Conservation (phyloP, 345 rosid genomes). For the Iberis pinnata region DNA sequence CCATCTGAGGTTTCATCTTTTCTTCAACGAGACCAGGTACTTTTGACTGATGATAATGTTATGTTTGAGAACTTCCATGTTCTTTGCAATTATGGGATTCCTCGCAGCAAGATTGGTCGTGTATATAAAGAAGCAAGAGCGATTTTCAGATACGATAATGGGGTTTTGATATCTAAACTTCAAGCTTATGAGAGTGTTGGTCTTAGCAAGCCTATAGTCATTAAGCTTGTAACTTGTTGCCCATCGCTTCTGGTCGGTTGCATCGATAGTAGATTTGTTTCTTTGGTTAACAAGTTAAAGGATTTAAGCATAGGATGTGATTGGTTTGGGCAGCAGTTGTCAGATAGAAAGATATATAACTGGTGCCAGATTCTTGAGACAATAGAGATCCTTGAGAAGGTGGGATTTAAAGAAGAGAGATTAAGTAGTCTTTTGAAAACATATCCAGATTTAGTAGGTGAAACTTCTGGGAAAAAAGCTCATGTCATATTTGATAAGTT, state of each 20-base stretch:
- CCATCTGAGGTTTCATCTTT: conserved; percentile 37
- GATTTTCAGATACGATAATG: conserved; percentile 42
- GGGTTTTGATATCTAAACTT: conserved; percentile 46
- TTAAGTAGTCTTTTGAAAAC: conserved; percentile 35
- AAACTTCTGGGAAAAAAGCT: conserved; percentile 53
- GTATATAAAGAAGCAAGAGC: conserved; percentile 50
- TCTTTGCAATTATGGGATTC: conserved; percentile 55
- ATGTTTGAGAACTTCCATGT: conserved; percentile 59
- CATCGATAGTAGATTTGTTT: conserved; percentile 37
- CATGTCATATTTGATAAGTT: conserved; percentile 47
- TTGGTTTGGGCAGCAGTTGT: conserved; percentile 44
- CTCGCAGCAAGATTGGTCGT: conserved; percentile 51
- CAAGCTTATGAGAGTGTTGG: conserved; percentile 55
- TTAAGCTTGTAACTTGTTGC: conserved; percentile 39
- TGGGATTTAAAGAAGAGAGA: conserved; percentile 45
- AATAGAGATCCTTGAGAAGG: conserved; percentile 46
- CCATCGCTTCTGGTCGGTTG: conserved; percentile 55
- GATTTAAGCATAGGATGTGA: conserved; percentile 37
- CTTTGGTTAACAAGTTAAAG: conserved; percentile 47
- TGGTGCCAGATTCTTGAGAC: conserved; percentile 56
- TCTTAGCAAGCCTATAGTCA: conserved; percentile 37
- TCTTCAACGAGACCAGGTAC: conserved; percentile 45
- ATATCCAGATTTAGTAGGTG: conserved; percentile 48
- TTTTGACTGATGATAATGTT: conserved; percentile 53
- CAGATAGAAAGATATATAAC: conserved; percentile 42